These are phyloP conservation scores for Lentithecium fluviatile DNA, from an alignment of 495 filamentous ascomycete genomes.

Conservation along the genomic window DNA sequence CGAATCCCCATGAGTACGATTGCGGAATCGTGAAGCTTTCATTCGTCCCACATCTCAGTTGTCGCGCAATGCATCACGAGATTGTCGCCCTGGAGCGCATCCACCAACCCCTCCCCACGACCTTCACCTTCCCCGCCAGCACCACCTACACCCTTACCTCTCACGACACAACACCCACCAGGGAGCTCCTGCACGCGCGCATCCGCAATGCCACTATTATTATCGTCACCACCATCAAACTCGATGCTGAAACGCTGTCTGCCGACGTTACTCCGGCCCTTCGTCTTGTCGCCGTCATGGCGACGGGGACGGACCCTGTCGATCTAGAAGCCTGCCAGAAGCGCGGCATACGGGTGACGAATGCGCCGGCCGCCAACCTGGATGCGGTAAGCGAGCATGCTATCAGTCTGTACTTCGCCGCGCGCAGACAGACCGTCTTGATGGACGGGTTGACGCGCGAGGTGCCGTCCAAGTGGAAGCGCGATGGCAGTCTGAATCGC, in stretches of 20 bases:
- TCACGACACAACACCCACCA: slow-evolving; percentile 28
- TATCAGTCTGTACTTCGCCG: slow-evolving; percentile 54
- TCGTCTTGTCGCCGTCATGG: slow-evolving; percentile 51
- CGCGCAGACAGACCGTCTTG: slow-evolving; percentile 49
- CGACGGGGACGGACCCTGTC: slow-evolving; percentile 54
- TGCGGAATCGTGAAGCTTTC: no score
- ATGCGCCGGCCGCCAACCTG: slow-evolving; percentile 49
- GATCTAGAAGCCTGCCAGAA: slow-evolving; percentile 49
- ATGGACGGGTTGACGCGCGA: slow-evolving; percentile 46
- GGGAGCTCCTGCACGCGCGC: slow-evolving; percentile 40
- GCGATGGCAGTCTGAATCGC: slow-evolving; percentile 31
- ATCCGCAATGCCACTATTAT: slow-evolving; percentile 52
- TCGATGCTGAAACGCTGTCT: slow-evolving; percentile 44
- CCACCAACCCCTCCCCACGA: slow-evolving; percentile 46
- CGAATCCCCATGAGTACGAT: no score
- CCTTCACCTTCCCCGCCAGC: slow-evolving; percentile 43
- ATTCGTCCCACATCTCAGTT: background rate
- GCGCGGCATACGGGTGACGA: slow-evolving; percentile 47
- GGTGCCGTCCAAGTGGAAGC: slow-evolving; percentile 28
- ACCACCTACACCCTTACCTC: slow-evolving; percentile 44
- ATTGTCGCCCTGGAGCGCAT: slow-evolving; percentile 52
- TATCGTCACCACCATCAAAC: slow-evolving; percentile 45
- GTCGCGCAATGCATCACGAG: slow-evolving; percentile 35
- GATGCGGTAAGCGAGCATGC: slow-evolving; percentile 57
- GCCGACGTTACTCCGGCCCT: slow-evolving; percentile 41